These are phyloP conservation scores for Acer negundo DNA, from an alignment of 345 rosid genomes.

Conservation along the genomic window DNA sequence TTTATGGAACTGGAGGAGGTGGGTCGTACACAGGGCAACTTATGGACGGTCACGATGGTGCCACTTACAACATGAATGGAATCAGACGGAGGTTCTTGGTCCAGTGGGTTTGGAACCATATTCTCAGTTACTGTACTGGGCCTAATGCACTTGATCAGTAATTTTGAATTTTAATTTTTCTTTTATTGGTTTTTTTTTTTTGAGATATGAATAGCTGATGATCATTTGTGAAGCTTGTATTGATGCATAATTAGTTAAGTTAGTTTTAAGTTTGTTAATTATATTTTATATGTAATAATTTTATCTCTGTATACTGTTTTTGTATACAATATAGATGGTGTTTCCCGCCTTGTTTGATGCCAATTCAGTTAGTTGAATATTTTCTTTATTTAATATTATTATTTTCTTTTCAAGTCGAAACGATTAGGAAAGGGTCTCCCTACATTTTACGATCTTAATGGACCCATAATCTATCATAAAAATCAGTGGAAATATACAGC, in stretches of 20 bases:
- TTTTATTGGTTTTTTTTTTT: neutral
- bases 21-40: constrained; percentile 95
- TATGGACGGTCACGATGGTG: constrained; percentile 60
- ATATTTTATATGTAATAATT: constrained; percentile 15
- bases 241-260: constrained; percentile 20
- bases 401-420: too few relatives aligned
- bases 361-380: neutral
- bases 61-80: constrained; percentile 91
- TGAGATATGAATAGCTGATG: constrained; percentile 12
- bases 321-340: constrained; percentile 20
- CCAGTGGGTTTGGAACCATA: constrained; percentile 94
- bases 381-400: too few relatives aligned
- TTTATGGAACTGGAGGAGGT: constrained; percentile 96
- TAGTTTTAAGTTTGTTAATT: constrained; percentile 36
- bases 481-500: too few relatives aligned
- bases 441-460: too few relatives aligned
- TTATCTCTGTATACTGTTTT: constrained; percentile 24
- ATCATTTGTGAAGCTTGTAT: neutral
- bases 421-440: too few relatives aligned
- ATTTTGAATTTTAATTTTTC: neutral
- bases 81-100: constrained; percentile 80
- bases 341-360: constrained; percentile 13
- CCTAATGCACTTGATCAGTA: constrained; percentile 89
- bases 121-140: constrained; percentile 83
- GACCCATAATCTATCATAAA: too few relatives aligned